Percentiles rank a stretch among this genome's conserved stretches.
Evolutionary conservation across 345 rosid genomes (phyloP).

Genomic region (Citrus hindsii): DNA sequence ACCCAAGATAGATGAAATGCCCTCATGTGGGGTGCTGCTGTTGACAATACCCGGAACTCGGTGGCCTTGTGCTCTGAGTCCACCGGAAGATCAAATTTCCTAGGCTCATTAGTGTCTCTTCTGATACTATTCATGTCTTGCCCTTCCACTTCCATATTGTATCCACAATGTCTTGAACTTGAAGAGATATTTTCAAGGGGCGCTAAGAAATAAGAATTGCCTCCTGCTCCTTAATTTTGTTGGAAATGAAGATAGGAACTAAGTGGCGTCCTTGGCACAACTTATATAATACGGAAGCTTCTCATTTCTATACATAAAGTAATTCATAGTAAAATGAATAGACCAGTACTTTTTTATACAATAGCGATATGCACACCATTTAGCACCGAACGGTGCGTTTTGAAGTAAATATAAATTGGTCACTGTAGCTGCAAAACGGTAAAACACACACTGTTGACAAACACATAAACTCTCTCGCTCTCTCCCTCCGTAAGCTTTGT

Average conservation of each 20-base stretch:
- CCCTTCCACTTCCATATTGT: slow-evolving; percentile 23
- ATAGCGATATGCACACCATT: no score
- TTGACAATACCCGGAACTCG: slow-evolving; percentile 62
- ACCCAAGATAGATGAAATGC: slow-evolving; percentile 90
- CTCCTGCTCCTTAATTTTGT: not conserved
- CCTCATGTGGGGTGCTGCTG: slow-evolving; percentile 77
- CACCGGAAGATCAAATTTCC: slow-evolving; percentile 66
- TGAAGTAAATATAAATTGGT: no score
- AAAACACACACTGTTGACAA: no score
- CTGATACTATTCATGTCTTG: no score
- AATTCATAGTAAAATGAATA: no score
- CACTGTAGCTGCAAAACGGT: no score
- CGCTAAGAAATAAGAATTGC: not conserved
- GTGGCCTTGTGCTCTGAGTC: slow-evolving; percentile 82
- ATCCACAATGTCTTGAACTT: not conserved
- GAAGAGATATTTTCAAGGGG: not conserved
- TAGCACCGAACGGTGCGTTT: no score
- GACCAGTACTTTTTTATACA: no score
- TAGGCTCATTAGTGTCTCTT: slow-evolving; percentile 9
- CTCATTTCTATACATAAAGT: not conserved
- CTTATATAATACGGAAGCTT: not conserved
- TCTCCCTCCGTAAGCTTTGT: no score
- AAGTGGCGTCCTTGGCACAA: not conserved
- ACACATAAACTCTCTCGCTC: no score
- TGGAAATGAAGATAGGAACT: not conserved